Percentiles rank a stretch among this genome's conserved stretches.
Evolutionary conservation across 495 filamentous ascomycete species (phyloP).

Genomic region (Lophium mytilinum): DNA sequence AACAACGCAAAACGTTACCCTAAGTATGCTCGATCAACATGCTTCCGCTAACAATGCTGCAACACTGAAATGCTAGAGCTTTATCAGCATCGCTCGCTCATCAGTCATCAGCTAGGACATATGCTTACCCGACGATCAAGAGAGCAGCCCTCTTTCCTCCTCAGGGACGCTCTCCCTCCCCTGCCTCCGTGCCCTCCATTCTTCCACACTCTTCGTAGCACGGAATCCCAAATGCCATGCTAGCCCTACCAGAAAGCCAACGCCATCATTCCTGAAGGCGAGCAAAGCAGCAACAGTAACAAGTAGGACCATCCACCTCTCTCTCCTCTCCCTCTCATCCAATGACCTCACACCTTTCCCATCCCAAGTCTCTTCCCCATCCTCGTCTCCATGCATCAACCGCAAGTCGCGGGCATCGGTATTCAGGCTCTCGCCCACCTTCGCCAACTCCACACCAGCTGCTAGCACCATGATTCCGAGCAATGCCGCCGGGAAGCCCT

Average conservation of each 20-base stretch:
- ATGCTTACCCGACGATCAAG: no score
- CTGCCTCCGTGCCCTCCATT: slow-evolving; percentile 3
- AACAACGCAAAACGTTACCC: no score
- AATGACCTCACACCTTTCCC: slow-evolving; percentile 27
- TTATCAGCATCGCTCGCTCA: no score
- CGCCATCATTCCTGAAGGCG: slow-evolving; percentile 81
- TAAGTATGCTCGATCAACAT: no score
- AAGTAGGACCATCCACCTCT: slow-evolving; percentile 80
- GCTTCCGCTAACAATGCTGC: no score
- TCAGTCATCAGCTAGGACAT: no score
- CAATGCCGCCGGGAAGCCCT: slow-evolving; percentile 60
- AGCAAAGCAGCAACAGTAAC: slow-evolving; percentile 71
- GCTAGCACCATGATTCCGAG: slow-evolving; percentile 84
- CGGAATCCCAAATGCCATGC: slow-evolving; percentile 50
- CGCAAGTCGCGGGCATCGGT: slow-evolving; percentile 57
- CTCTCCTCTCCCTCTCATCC: slow-evolving; percentile 53
- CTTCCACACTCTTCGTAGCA: slow-evolving; percentile 7
- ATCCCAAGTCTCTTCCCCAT: slow-evolving; percentile 21
- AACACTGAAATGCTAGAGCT: no score
- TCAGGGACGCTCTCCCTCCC: not conserved
- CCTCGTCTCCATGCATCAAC: slow-evolving; percentile 35
- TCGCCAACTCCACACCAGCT: slow-evolving; percentile 75
- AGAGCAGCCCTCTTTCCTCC: not conserved
- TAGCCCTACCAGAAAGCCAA: slow-evolving; percentile 79
- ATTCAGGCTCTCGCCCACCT: slow-evolving; percentile 76